phyloP scores from a whole-genome alignment of 257 asterid genomes.

The Ocimum tenuiflorum region DNA sequence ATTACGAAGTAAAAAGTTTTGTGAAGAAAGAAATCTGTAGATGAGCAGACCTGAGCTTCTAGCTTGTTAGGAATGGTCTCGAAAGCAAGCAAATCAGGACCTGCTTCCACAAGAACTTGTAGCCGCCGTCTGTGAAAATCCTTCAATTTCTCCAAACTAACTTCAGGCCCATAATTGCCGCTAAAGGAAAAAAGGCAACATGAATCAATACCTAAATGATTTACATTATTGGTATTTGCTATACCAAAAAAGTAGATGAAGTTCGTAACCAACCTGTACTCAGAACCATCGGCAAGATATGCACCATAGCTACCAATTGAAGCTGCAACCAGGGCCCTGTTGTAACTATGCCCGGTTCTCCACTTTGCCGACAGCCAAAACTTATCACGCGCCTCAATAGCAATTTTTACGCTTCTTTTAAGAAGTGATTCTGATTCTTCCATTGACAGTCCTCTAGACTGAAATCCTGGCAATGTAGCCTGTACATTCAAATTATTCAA shows the following conservation, averaged over 20 bases:
- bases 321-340: conserved; percentile 71
- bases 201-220: neutral
- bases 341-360: conserved; percentile 31
- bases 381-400: conserved; percentile 64
- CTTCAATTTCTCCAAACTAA: conserved; percentile 48
- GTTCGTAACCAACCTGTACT: conserved; percentile 43
- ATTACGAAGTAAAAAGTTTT: neutral
- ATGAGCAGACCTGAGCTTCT: conserved; percentile 61
- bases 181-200: conserved; percentile 26
- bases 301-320: conserved; percentile 92
- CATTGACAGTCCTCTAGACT: conserved; percentile 53
- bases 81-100: conserved; percentile 72
- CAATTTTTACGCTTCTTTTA: conserved; percentile 49
- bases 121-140: conserved; percentile 72
- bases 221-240: neutral
- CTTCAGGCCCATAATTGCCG: conserved; percentile 51
- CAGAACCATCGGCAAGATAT: conserved; percentile 91
- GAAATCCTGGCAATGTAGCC: conserved; percentile 78
- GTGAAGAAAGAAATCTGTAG: neutral
- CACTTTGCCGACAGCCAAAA: conserved; percentile 41
- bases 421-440: conserved; percentile 63
- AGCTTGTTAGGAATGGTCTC: conserved; percentile 88
- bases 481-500: conserved; percentile 13
- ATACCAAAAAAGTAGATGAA: neutral
- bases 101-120: conserved; percentile 70